Evolutionary conservation across 257 asterid genomes (phyloP).

Genomic region (Solanum sparsipilum): DNA sequence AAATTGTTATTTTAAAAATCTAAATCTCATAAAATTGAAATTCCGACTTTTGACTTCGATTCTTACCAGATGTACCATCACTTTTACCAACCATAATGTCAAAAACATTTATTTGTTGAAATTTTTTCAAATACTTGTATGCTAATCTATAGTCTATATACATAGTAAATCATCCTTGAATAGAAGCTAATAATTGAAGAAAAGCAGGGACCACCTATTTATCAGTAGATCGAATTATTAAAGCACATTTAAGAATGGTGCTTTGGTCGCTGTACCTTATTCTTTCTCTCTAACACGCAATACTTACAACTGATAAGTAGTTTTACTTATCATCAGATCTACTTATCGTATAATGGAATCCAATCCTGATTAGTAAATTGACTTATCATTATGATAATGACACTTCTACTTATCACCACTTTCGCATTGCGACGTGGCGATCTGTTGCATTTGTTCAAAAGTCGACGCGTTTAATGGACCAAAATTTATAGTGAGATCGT

Average conservation of each 20-base stretch:
- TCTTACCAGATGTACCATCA: not conserved
- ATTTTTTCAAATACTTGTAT: not conserved
- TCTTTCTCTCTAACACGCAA: not conserved
- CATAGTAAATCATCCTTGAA: not conserved
- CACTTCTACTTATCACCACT: not conserved
- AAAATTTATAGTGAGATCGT: not conserved
- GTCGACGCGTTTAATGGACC: slow-evolving; percentile 1
- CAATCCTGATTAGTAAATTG: fast-evolving
- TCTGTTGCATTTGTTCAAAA: not conserved
- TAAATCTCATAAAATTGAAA: too few species aligned
- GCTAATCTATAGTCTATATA: not conserved
- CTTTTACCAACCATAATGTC: not conserved
- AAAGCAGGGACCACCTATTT: not conserved
- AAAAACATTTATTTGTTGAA: not conserved
- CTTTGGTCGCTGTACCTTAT: not conserved
- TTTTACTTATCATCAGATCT: fast-evolving
- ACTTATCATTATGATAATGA: not conserved
- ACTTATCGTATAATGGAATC: not conserved
- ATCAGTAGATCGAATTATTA: not conserved
- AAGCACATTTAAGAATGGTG: not conserved
- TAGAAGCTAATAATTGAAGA: not conserved
- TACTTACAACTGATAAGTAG: not conserved
- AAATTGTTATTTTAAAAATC: too few species aligned
- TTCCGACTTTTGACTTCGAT: too few species aligned
- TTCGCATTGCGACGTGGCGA: not conserved